phyloP scores from a whole-genome alignment of 2,329 filamentous ascomycete genomes.

The Epichloe scottii region DNA sequence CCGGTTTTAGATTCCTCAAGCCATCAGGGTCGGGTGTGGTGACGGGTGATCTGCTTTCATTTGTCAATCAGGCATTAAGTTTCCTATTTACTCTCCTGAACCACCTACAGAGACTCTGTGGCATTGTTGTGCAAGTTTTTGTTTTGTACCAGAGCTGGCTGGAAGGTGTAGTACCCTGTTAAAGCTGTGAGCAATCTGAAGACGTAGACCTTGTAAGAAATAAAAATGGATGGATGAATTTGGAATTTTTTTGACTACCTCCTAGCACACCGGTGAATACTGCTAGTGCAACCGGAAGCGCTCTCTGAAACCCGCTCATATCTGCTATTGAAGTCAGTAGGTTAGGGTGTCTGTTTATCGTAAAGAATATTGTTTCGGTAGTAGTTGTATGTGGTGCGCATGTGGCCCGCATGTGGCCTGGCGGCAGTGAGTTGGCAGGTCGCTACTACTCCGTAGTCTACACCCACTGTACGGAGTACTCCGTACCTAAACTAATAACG shows the following conservation, averaged over 20 bases:
- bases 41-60: neutral
- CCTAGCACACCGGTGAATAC: conserved; percentile 25
- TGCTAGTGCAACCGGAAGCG: conserved; percentile 22
- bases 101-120: neutral
- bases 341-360: no score
- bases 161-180: conserved; percentile 25
- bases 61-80: neutral
- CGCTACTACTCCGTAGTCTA: neutral
- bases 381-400: neutral
- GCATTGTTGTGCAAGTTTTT: conserved; percentile 7
- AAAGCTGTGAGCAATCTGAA: neutral
- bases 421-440: neutral
- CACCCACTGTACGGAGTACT: no score
- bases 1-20: neutral
- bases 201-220: neutral
- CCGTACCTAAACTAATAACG: no score
- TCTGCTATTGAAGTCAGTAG: neutral
- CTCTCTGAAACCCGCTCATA: conserved; percentile 24
- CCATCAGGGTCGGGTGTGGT: neutral
- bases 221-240: neutral
- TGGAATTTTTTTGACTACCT: conserved; percentile 12
- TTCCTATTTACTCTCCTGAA: neutral
- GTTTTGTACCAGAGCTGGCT: conserved; percentile 19
- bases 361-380: no score
- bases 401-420: neutral